Evolutionary conservation across 371 early-diverging fungal genomes (phyloP).

Genomic region (Syncephalis fuscata): DNA sequence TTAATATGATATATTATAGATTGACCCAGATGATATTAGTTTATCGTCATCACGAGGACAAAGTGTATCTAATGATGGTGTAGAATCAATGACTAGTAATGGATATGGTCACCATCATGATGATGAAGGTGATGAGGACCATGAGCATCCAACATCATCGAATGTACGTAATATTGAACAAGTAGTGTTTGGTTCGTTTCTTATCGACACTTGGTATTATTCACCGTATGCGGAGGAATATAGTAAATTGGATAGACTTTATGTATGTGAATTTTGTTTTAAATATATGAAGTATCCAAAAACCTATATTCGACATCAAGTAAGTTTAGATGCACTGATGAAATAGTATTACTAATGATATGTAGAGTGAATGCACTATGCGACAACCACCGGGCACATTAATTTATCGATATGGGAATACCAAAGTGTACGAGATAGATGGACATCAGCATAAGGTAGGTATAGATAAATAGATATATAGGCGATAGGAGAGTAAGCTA

Average conservation of each 20-base stretch:
- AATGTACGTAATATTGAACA: slow-evolving; percentile 48
- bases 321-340: slow-evolving; percentile 9
- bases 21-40: no score
- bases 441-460: slow-evolving; percentile 78
- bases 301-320: slow-evolving; percentile 47
- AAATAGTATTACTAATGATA: slow-evolving; percentile 9
- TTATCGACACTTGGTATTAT: slow-evolving; percentile 93
- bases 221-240: slow-evolving; percentile 98
- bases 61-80: slow-evolving; percentile 11
- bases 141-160: slow-evolving; percentile 10
- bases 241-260: slow-evolving; percentile 40
- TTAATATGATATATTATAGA: no score
- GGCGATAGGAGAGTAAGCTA: background rate
- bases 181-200: slow-evolving; percentile 64
- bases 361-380: slow-evolving; percentile 67
- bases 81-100: slow-evolving; percentile 3
- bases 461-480: background rate
- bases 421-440: slow-evolving; percentile 91
- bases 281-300: slow-evolving; percentile 77
- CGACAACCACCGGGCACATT: slow-evolving; percentile 96
- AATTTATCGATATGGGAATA: slow-evolving; percentile 82
- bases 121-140: slow-evolving; percentile 28
- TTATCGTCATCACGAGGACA: no score
- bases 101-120: slow-evolving; percentile 12
- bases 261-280: slow-evolving; percentile 96